These are phyloP conservation scores for Rhizophagus clarus DNA, from an alignment of 192 early-diverging fungal species.

Conservation along the genomic window DNA sequence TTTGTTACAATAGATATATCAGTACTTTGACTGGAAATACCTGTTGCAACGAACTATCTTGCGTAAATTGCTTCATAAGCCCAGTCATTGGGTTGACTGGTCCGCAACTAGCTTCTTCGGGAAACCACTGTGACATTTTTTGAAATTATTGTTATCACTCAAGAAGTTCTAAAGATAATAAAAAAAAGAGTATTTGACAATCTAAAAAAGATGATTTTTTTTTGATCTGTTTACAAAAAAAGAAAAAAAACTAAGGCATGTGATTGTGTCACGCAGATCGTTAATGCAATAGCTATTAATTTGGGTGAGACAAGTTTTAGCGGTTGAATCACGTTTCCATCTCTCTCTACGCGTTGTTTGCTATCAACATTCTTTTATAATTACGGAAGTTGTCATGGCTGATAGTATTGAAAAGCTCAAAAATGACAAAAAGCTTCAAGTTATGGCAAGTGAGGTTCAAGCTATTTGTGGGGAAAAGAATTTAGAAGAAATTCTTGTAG, in stretches of 20 bases:
- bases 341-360: no score
- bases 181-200: no score
- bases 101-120: conserved; percentile 71
- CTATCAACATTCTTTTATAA: no score
- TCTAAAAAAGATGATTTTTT: no score
- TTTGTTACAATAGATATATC: not conserved
- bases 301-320: no score
- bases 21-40: conserved; percentile 38
- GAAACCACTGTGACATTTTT: conserved; percentile 57
- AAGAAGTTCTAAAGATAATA: no score
- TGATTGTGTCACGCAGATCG: no score
- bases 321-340: no score
- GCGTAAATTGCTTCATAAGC: conserved; percentile 79
- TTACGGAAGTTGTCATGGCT: not conserved
- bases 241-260: no score
- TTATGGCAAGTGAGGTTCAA: not conserved
- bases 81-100: conserved; percentile 75
- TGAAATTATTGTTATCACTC: not conserved
- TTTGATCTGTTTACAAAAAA: no score
- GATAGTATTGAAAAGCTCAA: not conserved
- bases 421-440: not conserved
- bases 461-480: not conserved
- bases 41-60: conserved; percentile 80
- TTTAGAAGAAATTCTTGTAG: conserved; percentile 7
- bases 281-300: no score